Evolutionary conservation across 164 flowering plant species (phyloP).

Genomic region (Stephania yunnanensis): DNA sequence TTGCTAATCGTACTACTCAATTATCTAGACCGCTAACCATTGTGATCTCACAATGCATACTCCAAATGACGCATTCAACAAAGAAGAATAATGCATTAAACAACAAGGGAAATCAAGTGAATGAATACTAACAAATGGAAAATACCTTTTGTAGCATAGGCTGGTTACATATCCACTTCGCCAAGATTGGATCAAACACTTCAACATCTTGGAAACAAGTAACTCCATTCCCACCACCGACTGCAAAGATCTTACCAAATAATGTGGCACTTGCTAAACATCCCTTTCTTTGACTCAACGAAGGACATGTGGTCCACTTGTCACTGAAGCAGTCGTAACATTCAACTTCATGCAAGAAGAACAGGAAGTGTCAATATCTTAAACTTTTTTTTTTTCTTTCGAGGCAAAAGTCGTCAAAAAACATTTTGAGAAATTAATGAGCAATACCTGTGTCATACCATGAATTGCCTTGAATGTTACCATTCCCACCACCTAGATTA

Average conservation of each 20-base stretch:
- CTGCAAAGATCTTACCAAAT: conserved; percentile 54
- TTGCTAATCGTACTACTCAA: no score
- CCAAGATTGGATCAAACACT: conserved; percentile 67
- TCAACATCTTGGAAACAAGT: conserved; percentile 67
- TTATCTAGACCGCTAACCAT: no score
- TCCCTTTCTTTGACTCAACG: conserved; percentile 52
- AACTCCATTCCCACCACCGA: conserved; percentile 85
- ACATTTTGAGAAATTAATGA: conserved; percentile 6
- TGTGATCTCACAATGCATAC: no score
- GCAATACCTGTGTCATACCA: conserved; percentile 84
- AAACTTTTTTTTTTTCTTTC: background rate
- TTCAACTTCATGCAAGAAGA: conserved; percentile 49
- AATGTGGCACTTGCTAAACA: conserved; percentile 57
- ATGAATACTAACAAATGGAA: background rate
- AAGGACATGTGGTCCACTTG: conserved; percentile 52
- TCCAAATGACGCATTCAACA: no score
- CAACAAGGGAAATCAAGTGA: no score
- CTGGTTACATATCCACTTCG: conserved; percentile 54
- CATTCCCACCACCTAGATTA: conserved; percentile 75
- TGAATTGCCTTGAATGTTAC: background rate
- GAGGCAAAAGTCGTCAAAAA: background rate
- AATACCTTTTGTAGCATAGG: conserved; percentile 78
- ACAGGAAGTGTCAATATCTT: background rate
- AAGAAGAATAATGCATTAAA: no score
- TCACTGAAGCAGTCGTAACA: conserved; percentile 40